Evolutionary conservation across 306 rosid genomes (phyloP).

Genomic region (Trifolium fragiferum): DNA sequence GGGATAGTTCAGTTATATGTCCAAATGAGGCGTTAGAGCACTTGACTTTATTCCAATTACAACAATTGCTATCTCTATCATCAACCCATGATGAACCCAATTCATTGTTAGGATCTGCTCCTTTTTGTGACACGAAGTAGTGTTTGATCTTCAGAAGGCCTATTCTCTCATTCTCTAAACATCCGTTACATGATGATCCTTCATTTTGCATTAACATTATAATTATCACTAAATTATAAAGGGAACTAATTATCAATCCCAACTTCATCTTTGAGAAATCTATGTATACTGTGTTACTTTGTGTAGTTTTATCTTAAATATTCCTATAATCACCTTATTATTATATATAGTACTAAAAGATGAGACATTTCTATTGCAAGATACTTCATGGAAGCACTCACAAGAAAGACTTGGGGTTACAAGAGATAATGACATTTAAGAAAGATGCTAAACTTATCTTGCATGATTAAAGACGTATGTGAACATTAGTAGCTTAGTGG

Average conservation of each 20-base stretch:
- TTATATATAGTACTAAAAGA: too few relatives aligned
- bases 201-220: neutral
- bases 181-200: neutral
- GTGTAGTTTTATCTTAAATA: too few relatives aligned
- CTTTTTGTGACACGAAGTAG: neutral
- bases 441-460: too few relatives aligned
- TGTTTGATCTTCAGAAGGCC: conserved; percentile 16
- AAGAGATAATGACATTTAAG: too few relatives aligned
- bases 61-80: conserved; percentile 22
- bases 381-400: too few relatives aligned
- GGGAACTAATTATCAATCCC: neutral
- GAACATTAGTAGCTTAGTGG: too few relatives aligned
- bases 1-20: neutral
- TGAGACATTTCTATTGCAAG: too few relatives aligned
- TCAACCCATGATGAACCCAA: conserved; percentile 38
- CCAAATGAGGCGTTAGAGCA: conserved; percentile 20
- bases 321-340: too few relatives aligned
- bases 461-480: too few relatives aligned
- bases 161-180: conserved; percentile 37
- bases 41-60: conserved; percentile 18
- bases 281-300: neutral
- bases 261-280: neutral
- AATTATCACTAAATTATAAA: neutral
- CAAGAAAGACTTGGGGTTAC: too few relatives aligned
- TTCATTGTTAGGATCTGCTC: neutral